A percentile compares a stretch with the other conserved stretches of the same genome.
Evolutionary conservation across 345 rosid species (phyloP).

Genomic region (Tarenaya hassleriana): DNA sequence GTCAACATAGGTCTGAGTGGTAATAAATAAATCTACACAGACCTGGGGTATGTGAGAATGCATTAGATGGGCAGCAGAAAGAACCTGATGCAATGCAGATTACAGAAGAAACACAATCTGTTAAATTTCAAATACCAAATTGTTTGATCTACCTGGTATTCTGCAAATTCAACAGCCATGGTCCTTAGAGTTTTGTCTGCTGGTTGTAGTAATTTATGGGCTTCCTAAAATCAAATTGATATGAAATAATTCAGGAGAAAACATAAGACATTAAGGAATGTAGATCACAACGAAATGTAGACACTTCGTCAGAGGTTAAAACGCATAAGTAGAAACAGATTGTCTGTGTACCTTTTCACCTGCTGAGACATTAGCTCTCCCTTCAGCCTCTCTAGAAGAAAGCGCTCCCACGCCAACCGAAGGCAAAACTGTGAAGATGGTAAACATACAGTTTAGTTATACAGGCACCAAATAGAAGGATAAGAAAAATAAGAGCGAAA

Average conservation of each 20-base stretch:
- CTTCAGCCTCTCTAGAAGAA: constrained; percentile 90
- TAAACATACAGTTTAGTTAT: constrained; percentile 8
- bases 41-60: constrained; percentile 47
- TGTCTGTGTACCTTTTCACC: constrained; percentile 64
- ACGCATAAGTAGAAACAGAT: not conserved
- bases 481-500: not conserved
- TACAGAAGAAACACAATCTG: not conserved
- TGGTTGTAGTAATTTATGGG: constrained; percentile 90
- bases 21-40: constrained; percentile 87
- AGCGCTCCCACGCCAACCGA: constrained; percentile 88
- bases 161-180: constrained; percentile 98
- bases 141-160: constrained; percentile 63
- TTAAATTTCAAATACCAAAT: constrained; percentile 5
- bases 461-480: constrained; percentile 1
- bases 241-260: not conserved
- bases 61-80: constrained; percentile 14
- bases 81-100: constrained; percentile 1
- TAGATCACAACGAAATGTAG: constrained; percentile 6
- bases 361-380: constrained; percentile 72
- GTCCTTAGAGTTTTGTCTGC: constrained; percentile 84
- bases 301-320: not conserved
- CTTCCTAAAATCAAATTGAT: constrained; percentile 55
- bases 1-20: constrained; percentile 84
- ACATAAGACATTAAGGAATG: not conserved
- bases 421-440: constrained; percentile 55